Base-by-base conservation (phyloP, 768 basidiomycete species). In the Pisolithus tinctorius region DNA sequence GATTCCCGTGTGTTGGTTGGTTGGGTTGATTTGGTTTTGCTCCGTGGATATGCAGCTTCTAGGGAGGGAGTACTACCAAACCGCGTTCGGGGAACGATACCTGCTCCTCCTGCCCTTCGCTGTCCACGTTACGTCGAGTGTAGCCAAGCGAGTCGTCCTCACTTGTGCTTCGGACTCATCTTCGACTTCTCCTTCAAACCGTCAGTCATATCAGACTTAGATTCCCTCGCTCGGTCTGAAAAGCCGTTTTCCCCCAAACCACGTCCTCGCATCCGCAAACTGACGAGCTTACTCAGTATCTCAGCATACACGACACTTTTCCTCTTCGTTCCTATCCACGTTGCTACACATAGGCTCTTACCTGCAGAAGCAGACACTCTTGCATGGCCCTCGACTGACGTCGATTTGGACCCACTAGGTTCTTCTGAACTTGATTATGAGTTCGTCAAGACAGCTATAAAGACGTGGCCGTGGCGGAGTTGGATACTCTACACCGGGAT, bases 61-160 rank as follows among this genome's bases (percentile, higher is more conserved):
- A 13, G 88, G 90, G 9, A 71, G 90, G 48, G 91, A 92, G 68
- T 91, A 90, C 67, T 93, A 94, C 65, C 88, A 93, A 62, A 86
- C 85, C 0, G 51, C 69, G 0, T 74, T 83, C 48, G 79, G 79
- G 20, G 89, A 93, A 65, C 79, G 74, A 40, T 78, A 80, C 41
- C 79, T 92, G 9, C 72, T 93, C 8, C 70, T 87, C 31, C 69
- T 71, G 1, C 90, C 90, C 0, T 67, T 94, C n/a, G 69, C 69
- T 34, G 14, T 34, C 31, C 31, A 34, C 31, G 31, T 34, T 34
- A 13, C 31, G 2, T 13, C 31, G 13, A 34, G 17, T 6, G 6
- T 40, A n/a, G 39, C 23, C 39, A 40, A 40, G 23, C 17, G 23
- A 7, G 39, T 8, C n/a, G 11, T 40, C 39, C 23, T 40, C 7